Evolutionary conservation across 1,139 yeast species (phyloP).

Genomic region (Sugiyamaella neomexicana): DNA sequence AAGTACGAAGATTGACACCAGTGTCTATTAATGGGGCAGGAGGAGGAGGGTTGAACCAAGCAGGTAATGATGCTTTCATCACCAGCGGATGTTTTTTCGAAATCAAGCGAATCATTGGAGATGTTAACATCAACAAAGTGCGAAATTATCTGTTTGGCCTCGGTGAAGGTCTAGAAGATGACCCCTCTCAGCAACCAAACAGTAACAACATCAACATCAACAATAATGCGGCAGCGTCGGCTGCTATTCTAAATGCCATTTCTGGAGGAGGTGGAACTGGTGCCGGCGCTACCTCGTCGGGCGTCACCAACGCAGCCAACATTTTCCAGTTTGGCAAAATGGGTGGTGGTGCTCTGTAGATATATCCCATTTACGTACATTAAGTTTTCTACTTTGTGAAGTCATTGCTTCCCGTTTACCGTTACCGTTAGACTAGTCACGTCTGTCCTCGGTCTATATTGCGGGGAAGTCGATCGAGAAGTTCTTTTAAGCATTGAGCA

Average conservation of each 20-base stretch:
- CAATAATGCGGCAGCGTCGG: conserved; percentile 16
- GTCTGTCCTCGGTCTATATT: too few species aligned
- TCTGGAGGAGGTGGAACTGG: neutral
- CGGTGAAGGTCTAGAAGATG: conserved; percentile 33
- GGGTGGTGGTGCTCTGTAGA: conserved; percentile 33
- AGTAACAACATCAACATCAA: conserved; percentile 13
- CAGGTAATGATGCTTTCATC: conserved; percentile 55
- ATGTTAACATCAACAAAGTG: conserved; percentile 34
- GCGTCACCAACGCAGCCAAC: conserved; percentile 33
- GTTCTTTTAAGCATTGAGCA: too few species aligned
- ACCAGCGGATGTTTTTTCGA: conserved; percentile 55
- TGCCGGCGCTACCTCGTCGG: conserved; percentile 3
- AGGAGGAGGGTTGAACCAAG: conserved; percentile 41
- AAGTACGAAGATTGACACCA: conserved; percentile 34
- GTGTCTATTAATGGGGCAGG: conserved; percentile 32
- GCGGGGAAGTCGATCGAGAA: neutral
- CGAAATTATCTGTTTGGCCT: conserved; percentile 43
- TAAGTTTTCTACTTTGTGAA: neutral
- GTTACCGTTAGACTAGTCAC: neutral
- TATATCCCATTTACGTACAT: neutral
- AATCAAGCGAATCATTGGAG: conserved; percentile 44
- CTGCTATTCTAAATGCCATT: conserved; percentile 17
- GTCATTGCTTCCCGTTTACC: too few species aligned
- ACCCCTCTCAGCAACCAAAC: conserved; percentile 5
- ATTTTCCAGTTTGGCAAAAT: conserved; percentile 39